Conservation (phyloP, 176 grass and related monocot genomes). For the Microstegium vimineum region DNA sequence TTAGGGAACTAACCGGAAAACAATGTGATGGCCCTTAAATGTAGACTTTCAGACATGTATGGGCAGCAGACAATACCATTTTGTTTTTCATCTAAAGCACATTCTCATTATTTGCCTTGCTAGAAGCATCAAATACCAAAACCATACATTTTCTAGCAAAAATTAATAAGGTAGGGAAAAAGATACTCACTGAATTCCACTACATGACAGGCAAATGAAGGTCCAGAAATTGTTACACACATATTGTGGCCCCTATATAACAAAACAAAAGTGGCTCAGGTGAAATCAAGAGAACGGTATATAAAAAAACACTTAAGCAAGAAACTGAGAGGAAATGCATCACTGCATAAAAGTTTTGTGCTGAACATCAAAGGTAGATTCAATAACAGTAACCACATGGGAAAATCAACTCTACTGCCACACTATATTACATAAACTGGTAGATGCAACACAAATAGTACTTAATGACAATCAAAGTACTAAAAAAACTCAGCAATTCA, state of each 20-base stretch:
- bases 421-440: neutral
- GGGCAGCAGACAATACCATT: neutral
- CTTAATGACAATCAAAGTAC: neutral
- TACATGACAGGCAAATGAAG: conserved; percentile 81
- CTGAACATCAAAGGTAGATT: neutral
- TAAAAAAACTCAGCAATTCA: neutral
- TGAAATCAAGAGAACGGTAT: conserved; percentile 5
- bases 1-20: neutral
- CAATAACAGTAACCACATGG: neutral
- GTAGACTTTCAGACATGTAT: neutral
- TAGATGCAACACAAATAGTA: neutral
- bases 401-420: neutral
- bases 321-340: neutral
- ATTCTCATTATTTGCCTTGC: neutral
- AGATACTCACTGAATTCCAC: conserved; percentile 91
- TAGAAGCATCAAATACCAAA: conserved; percentile 14
- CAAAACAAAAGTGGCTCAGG: neutral
- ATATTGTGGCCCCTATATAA: conserved; percentile 81
- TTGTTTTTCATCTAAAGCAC: neutral
- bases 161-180: neutral
- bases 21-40: neutral
- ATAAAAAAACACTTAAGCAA: neutral
- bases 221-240: conserved; percentile 98
- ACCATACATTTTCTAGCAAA: neutral
- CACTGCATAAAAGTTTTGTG: neutral